Evolutionary conservation across 2,329 filamentous ascomycete species (phyloP), one percentile per base, ranked within the genome.

Genomic region (Stagonosporopsis vannaccii): DNA sequence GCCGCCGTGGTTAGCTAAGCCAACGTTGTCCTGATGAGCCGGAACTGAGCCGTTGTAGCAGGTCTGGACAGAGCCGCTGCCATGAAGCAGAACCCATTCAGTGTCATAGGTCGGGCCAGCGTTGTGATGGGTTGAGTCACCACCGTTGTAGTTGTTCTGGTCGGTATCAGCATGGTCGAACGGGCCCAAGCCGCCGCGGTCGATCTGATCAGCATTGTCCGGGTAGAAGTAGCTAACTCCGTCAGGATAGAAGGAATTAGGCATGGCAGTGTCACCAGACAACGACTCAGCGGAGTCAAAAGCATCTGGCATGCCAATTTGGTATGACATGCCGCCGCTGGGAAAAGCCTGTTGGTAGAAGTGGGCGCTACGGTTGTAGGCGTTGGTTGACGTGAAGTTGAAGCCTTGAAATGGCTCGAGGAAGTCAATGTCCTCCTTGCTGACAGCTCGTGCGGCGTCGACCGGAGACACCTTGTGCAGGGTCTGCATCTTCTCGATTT

Each of bases 361-460:
- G 28, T 13, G 43, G 1, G 30, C 23, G 2, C 15, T 32, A 25
- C 36, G 50, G 37, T 35, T 39, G 25, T 37, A 19, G 12, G 23
- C 32, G 19, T 8, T 20, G 30, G 22, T 19, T 2, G 32, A n/a
- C 17, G 43, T 23, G 39, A 23, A 48, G 30, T 37, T 39, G 37
- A 54, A 33, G 20, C 44, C 44, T 11, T 11, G 6, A 19, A 54
- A 48, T 6, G 44, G 37, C 25, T 37, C 37, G 6, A 33, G 25
- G 32, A 37, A 37, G 25, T 54, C 30, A 11, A 54, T 42, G 6
- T 54, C 28, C 6, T 46, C 30, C 51, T 47, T 48, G 30, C 30
- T 23, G 28, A 39, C 43, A 23, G 35, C 51, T 22, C 25, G 28
- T 9, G 36, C 43, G 11, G 51, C 15, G 8, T 53, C 37, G 22